Base-by-base conservation (phyloP, 495 filamentous ascomycete genomes). In the Cudoniella acicularis region DNA sequence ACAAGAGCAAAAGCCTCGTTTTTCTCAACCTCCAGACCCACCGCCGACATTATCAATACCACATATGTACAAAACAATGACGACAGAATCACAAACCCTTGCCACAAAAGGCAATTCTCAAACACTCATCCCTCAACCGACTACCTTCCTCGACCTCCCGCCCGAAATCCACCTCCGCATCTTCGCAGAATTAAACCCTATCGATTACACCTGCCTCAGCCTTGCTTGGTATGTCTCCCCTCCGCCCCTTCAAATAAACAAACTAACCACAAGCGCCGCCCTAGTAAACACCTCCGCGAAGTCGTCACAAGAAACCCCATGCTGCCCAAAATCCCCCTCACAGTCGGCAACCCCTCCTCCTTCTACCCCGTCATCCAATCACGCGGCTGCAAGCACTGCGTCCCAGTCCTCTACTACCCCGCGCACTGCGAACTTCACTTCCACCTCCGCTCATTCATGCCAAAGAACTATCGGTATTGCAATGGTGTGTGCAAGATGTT, bases 361-460 rank as follows among this genome's bases (percentile, higher is more conserved):
- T 8, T 0, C 2, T 24, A 23, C 17, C 62, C 62, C 1, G 24
- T 60, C 10, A 13, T 27, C 27, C 16, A 20, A 6, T 11, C 17
- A 3, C 10, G 26, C 17, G 57, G 56, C 24, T 64, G 62, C 49
- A 47, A 36, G 17, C 43, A 52, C 40, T 64, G 62, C 21, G 22
- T 54, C 18, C 62, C 62, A 18, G 57, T 60, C 1, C 62, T 56
- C 22, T 64, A 48, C 49, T 60, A 48, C 40, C 62, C 62, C 0
- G 50, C 56, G 10, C 62, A 64, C 25, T 64, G 62, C 47, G 62
- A 64, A 24, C 49, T 64, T 0, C 62, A 64, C 20, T 64, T 52
- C 47, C 62, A 64, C 58, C 25, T 64, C 3, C 30, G 36, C 0
- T 21, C 9, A 0, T 60, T 48, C 26, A 60, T 64, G 9, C 62